These are phyloP conservation scores for Rosa lucieae DNA, from an alignment of 306 rosid species.

Conservation along the genomic window DNA sequence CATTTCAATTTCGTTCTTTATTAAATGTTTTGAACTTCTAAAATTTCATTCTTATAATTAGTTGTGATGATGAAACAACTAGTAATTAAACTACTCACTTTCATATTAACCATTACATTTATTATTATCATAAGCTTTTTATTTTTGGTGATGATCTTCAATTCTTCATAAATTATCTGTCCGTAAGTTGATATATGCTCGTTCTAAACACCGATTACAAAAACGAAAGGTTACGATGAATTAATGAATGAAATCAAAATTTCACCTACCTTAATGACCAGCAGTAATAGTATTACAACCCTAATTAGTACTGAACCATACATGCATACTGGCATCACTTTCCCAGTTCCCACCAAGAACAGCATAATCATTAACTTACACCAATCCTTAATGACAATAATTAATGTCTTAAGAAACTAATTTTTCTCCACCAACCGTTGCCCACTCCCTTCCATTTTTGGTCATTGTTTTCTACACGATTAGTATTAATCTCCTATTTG, in stretches of 20 bases:
- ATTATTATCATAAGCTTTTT: too few relatives aligned
- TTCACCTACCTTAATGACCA: neutral
- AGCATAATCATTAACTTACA: neutral
- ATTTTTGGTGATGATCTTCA: too few relatives aligned
- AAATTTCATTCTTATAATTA: too few relatives aligned
- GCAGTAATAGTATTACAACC: neutral
- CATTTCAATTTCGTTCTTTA: too few relatives aligned
- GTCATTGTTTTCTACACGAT: neutral
- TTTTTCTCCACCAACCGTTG: neutral
- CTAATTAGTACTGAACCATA: neutral
- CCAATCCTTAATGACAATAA: neutral
- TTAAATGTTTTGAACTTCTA: too few relatives aligned
- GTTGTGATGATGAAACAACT: too few relatives aligned
- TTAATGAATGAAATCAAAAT: neutral
- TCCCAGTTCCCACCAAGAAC: neutral
- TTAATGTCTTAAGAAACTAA: neutral
- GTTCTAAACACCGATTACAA: too few relatives aligned
- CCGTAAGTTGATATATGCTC: too few relatives aligned
- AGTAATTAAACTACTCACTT: too few relatives aligned
- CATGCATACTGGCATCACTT: neutral
- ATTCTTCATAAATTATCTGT: too few relatives aligned
- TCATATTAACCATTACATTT: too few relatives aligned
- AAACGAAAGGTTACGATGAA: neutral
- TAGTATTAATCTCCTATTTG: neutral
- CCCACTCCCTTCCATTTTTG: neutral